Conservation (phyloP, 768 basidiomycete species). For the Lactarius akahatsu region DNA sequence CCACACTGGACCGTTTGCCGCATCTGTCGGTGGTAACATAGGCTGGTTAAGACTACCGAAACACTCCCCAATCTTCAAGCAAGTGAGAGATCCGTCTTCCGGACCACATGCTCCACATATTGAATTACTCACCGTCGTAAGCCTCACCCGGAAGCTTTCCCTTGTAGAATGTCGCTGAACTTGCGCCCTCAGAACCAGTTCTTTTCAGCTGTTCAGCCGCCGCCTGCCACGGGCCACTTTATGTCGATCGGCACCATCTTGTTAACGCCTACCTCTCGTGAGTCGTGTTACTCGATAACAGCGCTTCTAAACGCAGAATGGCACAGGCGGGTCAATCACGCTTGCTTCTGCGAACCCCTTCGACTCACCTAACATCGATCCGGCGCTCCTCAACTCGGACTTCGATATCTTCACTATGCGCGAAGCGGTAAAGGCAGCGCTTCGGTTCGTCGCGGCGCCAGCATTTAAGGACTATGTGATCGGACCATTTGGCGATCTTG, state of each 20-base stretch:
- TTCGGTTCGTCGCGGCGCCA: conserved; percentile 1
- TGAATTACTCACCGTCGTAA: conserved; percentile 21
- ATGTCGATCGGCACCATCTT: conserved; percentile 25
- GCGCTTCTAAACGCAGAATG: not conserved
- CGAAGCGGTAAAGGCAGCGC: conserved; percentile 6
- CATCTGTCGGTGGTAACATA: not conserved
- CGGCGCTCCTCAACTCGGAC: conserved; percentile 17
- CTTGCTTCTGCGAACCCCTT: conserved; percentile 33
- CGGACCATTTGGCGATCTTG: conserved; percentile 1
- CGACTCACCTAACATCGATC: conserved; percentile 33
- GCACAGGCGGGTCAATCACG: conserved; percentile 30
- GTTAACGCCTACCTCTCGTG: conserved; percentile 31
- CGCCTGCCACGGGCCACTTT: conserved; percentile 30
- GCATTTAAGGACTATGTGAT: conserved; percentile 13
- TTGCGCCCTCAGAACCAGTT: conserved; percentile 10
- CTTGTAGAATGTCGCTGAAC: not conserved
- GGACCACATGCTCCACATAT: conserved; percentile 27
- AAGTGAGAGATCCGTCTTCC: conserved; percentile 21
- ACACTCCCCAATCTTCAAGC: conserved; percentile 16
- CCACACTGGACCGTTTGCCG: conserved; percentile 18
- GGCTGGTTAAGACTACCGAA: conserved; percentile 19
- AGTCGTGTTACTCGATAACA: not conserved
- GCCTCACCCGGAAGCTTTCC: not conserved
- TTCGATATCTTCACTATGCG: conserved; percentile 18
- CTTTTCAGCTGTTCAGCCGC: conserved; percentile 7